Base-by-base conservation (phyloP, 2,329 filamentous ascomycete genomes). In the Sclerotinia subarctica region DNA sequence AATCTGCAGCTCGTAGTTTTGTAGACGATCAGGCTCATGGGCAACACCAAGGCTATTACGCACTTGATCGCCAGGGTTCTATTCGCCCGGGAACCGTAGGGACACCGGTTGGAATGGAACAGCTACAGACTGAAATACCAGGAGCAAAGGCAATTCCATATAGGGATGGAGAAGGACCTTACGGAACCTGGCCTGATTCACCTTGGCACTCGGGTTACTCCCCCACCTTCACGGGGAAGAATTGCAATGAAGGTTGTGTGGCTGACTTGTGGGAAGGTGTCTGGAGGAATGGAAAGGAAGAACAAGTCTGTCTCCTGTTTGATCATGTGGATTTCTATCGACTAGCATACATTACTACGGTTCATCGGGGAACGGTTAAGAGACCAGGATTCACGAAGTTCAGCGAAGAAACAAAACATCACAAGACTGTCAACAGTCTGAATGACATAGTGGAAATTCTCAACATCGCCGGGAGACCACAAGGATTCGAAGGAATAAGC, bases 311-410 rank as follows among this genome's bases (percentile, higher is more conserved):
- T 58, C 38, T n/a, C 24, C 6, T 44, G 17, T 58, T 44, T 11
- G 56, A 58, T 15, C 56, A 58, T 46, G 38, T 58, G 24, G 56
- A 58, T 19, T 58, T 58, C 15, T 58, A 46, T 29, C 56, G 56
- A 46, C 56, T 58, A 17, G 56, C 38, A 46, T 58, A 46, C 38
- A 58, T 58, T 38, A 44, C 56, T 44, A 44, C 24, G 38, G 35
- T 44, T 44, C 56, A 26, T 26, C 7, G 7, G n/a, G n/a, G 15
- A 21, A 19, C 38, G 11, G 56, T 58, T 19, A 13, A 19, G 8
- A 24, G n/a, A 26, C 38, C 38, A 3, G 56, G 38, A 17, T 42
- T 17, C 38, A 5, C 4, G 38, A 13, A 42, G 15, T 42, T 5
- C 38, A 42, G 38, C 38, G 4, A 17, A 42, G 38, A 42, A 17